Conservation (phyloP, 1,284 basidiomycete genomes). For the Rhodotorula glutinis region DNA sequence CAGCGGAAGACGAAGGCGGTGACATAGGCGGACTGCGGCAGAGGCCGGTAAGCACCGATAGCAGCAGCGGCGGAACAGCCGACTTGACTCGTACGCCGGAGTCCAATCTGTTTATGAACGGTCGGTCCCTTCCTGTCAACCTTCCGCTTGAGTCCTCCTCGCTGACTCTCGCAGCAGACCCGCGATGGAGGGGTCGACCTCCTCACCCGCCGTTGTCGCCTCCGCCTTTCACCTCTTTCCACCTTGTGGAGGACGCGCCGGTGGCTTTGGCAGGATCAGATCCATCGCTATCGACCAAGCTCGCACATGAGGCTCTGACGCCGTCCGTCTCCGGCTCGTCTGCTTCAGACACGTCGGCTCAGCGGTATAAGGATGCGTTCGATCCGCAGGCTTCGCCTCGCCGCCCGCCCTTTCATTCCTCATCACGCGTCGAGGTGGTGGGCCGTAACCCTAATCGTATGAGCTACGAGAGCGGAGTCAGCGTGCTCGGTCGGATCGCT, state of each 20-base stretch:
- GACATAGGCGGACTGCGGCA: not conserved
- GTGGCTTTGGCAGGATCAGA: conserved; percentile 8
- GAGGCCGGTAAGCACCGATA: not conserved
- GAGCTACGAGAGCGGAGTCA: conserved; percentile 7
- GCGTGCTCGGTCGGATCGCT: conserved; percentile 11
- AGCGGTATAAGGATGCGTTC: not conserved
- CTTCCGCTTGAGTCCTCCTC: accelerated
- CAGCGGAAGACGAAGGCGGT: not conserved
- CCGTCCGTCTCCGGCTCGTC: not conserved
- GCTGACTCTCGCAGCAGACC: not conserved
- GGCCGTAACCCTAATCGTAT: not conserved
- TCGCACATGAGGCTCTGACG: too few species aligned
- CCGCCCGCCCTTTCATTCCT: not conserved
- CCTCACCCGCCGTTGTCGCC: not conserved
- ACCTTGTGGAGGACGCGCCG: not conserved
- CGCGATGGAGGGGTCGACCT: conserved; percentile 4
- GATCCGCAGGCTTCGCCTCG: too few species aligned
- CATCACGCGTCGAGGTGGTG: not conserved
- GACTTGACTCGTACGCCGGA: not conserved
- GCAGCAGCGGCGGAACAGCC: not conserved
- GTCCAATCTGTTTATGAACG: conserved; percentile 3
- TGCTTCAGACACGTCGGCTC: not conserved
- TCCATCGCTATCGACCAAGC: not conserved
- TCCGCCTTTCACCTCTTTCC: conserved; percentile 6
- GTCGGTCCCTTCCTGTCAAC: not conserved